Conservation (phyloP, 805 yeast genomes). For the Metschnikowia similis region DNA sequence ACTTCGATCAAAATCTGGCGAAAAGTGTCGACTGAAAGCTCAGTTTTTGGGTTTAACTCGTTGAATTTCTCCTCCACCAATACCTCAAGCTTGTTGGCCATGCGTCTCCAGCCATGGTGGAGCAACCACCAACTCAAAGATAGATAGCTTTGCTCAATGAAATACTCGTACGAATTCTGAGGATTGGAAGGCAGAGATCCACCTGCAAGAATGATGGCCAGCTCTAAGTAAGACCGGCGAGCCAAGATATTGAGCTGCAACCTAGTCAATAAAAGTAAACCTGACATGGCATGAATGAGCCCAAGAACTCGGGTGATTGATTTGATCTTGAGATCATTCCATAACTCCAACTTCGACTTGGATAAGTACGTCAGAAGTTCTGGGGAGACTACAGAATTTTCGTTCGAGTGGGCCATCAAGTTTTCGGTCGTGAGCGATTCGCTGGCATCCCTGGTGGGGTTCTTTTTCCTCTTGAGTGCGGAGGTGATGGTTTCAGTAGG, state of each 20-base stretch:
- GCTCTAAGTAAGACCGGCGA: slow-evolving; percentile 75
- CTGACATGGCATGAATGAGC: slow-evolving; percentile 60
- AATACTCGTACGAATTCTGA: slow-evolving; percentile 39
- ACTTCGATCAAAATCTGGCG: slow-evolving; percentile 31
- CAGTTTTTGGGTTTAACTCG: slow-evolving; percentile 67
- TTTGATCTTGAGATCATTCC: slow-evolving; percentile 77
- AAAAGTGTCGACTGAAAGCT: slow-evolving; percentile 60
- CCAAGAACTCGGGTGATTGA: slow-evolving; percentile 72
- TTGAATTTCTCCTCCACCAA: slow-evolving; percentile 60
- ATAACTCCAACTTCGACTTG: slow-evolving; percentile 49
- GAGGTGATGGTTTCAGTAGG: slow-evolving; percentile 73
- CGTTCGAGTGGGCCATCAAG: slow-evolving; percentile 31
- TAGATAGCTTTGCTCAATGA: slow-evolving; percentile 74
- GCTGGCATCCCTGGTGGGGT: slow-evolving; percentile 27
- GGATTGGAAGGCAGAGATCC: slow-evolving; percentile 22
- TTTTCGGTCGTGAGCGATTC: slow-evolving; percentile 44
- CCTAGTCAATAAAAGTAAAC: slow-evolving; percentile 73
- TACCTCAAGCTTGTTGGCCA: slow-evolving; percentile 49
- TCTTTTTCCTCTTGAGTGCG: slow-evolving; percentile 60
- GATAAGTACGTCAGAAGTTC: slow-evolving; percentile 21
- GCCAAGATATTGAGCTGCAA: slow-evolving; percentile 86
- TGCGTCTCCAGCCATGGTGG: slow-evolving; percentile 73
- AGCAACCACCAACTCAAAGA: slow-evolving; percentile 92
- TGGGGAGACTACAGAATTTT: slow-evolving; percentile 17
- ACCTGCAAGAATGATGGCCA: slow-evolving; percentile 70